phyloP scores from a whole-genome alignment of 805 yeast species.

The Debaryomyces prosopidis region DNA sequence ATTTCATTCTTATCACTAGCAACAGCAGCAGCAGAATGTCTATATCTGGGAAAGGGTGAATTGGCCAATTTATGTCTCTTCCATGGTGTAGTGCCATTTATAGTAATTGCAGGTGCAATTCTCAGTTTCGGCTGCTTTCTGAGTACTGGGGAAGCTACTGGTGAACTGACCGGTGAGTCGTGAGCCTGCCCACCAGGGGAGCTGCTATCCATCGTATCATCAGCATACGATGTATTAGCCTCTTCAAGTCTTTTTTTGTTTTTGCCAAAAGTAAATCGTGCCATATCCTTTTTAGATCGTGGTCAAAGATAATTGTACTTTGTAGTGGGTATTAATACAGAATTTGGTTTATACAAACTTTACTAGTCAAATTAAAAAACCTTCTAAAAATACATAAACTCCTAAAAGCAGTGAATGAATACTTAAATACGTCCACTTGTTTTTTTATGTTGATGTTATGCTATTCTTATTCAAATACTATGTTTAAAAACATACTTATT shows the following conservation, averaged over 20 bases:
- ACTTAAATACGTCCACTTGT: not conserved
- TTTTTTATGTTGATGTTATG: constrained; percentile 5
- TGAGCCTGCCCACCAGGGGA: not conserved
- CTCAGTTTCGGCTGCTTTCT: constrained; percentile 14
- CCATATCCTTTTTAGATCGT: constrained; percentile 31
- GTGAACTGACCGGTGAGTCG: constrained; percentile 2
- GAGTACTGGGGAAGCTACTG: constrained; percentile 2
- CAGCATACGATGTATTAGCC: constrained; percentile 7
- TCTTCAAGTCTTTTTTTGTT: constrained; percentile 33
- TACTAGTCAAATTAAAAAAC: no score
- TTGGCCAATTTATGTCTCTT: constrained; percentile 57
- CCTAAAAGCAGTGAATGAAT: not conserved
- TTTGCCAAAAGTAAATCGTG: constrained; percentile 59
- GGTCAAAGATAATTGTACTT: not conserved
- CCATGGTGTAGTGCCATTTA: constrained; percentile 56
- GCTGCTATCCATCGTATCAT: constrained; percentile 2
- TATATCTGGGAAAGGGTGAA: constrained; percentile 92
- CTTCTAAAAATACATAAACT: not conserved
- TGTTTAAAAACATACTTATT: constrained; percentile 2
- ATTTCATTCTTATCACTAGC: constrained; percentile 80
- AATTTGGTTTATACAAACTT: not conserved
- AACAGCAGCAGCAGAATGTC: constrained; percentile 83
- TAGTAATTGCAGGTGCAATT: constrained; percentile 10
- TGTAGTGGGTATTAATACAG: not conserved
- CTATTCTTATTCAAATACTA: not conserved